phyloP scores from a whole-genome alignment of 106 monocot genomes.

The Dendrobium nobile region DNA sequence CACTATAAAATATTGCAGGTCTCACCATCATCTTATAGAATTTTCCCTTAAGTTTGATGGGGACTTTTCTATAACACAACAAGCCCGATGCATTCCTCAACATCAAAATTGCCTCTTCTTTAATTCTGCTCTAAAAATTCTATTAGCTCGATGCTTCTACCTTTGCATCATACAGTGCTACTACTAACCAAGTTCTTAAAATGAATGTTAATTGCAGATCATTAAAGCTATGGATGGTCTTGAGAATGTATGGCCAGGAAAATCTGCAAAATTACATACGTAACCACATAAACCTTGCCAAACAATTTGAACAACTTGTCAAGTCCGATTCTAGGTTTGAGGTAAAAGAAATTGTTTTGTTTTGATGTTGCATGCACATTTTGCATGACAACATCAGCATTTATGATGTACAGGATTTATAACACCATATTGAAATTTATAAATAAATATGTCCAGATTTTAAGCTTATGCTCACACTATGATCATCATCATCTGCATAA shows the following conservation, averaged over 20 bases:
- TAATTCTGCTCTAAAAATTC: neutral
- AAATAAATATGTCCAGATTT: neutral
- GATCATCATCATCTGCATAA: neutral
- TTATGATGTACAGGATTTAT: too few relatives aligned
- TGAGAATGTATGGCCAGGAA: conserved; percentile 72
- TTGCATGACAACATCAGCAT: neutral
- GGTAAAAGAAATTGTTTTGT: conserved; percentile 31
- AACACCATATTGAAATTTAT: neutral
- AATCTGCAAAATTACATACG: conserved; percentile 61
- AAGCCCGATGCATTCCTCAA: too few relatives aligned
- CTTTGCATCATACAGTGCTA: neutral
- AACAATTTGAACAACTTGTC: conserved; percentile 55
- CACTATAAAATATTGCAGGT: too few relatives aligned
- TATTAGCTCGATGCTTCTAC: neutral
- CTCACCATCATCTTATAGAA: too few relatives aligned
- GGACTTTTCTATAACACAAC: too few relatives aligned
- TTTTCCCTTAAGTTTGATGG: too few relatives aligned
- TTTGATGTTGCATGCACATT: neutral
- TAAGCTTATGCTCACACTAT: neutral
- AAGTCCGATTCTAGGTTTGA: conserved; percentile 74
- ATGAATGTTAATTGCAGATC: conserved; percentile 39
- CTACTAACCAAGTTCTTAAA: neutral
- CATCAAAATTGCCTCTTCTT: neutral
- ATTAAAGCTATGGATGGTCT: conserved; percentile 83
- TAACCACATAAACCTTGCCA: conserved; percentile 67